Evolutionary conservation across 1,284 basidiomycete genomes (phyloP), one percentile per base, ranked within the genome.

Genomic region (Ganoderma meredithae): DNA sequence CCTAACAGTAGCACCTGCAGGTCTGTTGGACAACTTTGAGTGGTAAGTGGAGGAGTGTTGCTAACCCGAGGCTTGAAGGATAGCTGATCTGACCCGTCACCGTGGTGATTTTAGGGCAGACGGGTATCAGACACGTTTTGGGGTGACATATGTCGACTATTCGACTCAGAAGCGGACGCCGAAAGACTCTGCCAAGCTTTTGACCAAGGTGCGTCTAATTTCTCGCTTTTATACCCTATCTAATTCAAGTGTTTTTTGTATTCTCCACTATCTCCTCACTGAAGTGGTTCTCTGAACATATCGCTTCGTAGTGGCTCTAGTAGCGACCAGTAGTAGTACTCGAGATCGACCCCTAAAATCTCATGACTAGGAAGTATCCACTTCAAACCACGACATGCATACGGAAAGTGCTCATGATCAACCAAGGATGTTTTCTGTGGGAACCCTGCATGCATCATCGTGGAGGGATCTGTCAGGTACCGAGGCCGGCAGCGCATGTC

Each of bases 1-100:
- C 47, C 47, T 56, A 55, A 44, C 7, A 25, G 55, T 22, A 40
- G 10, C 2, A 3, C 0, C 13, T 31, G 44, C 65, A 88, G 87
- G 87, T 77, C 79, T 90, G 60, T 76, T 91, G 60, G 91, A 93
- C 76, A 93, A 93, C 77, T 92, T 92, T 69, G 92, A 94, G 79
- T 93, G 92, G 87, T 81, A 68, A 27, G 71, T 65, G 17, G 13
- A 17, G 9, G 17, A 25, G 15, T 15, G 12, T 12, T 27, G 36
- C 41, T n/a, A 22, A 0, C 15, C 22, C 22, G 2, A 53, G 9
- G 17, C 15, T 53, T 8, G 63, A 43, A 19, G 17, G 59, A 13
- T 52, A 36, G 22, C 10, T 52, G 27, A 61, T 15, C 7, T 19
- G 33, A 12, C 55, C 17, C 44, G 0, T 31, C 31, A 0, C 2